Base-by-base conservation (phyloP, 179 eudicot species). In the Carnegiea gigantea region DNA sequence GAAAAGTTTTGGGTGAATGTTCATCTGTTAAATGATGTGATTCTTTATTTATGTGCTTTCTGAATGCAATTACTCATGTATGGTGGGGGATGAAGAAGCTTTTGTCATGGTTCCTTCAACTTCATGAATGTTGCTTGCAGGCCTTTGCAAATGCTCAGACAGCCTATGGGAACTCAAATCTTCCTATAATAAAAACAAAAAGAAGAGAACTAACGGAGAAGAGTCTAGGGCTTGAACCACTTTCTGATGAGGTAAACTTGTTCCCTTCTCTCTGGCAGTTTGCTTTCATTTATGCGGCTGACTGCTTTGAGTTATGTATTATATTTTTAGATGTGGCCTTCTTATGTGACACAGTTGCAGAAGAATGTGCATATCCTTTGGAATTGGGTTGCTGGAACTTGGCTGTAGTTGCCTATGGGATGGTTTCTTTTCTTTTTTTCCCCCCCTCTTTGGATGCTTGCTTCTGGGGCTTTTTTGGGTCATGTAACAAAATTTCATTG, bases 211-310 rank as follows among this genome's bases (percentile, higher is more conserved):
- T 95, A 43, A 84, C 91, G 23, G 97, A 88, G 92, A 80, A 85
- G 54, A 79, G 73, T 82, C 86, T 95, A 82, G 86, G 72, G 72
- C 91, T 95, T 78, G 90, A 91, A 86, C 99, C 93, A 78, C 89
- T 90, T 23, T 87, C 92, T 84, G 75, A 76, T 57, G 92, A 89
- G 90, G 99, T 95, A 80, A n/a, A 70, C 81, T 70, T 10, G 17
- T 21, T 49, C 26, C 59, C 49, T 18, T 30, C 54, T 46, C 36
- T 36, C 28, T 17, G 30, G 68, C 17, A 18, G 59, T 76, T 9
- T 59, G 57, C 48, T 60, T 21, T 77, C 79, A 49, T 81, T 51
- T 49, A 59, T 64, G 20, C 10, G 43, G 70, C 8, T 21, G 60
- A 76, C 26, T 54, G 44, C 44, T 33, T 14, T 43, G 21, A 49